Conservation (phyloP, 139 green algal species). For the Yamagishiella unicocca region DNA sequence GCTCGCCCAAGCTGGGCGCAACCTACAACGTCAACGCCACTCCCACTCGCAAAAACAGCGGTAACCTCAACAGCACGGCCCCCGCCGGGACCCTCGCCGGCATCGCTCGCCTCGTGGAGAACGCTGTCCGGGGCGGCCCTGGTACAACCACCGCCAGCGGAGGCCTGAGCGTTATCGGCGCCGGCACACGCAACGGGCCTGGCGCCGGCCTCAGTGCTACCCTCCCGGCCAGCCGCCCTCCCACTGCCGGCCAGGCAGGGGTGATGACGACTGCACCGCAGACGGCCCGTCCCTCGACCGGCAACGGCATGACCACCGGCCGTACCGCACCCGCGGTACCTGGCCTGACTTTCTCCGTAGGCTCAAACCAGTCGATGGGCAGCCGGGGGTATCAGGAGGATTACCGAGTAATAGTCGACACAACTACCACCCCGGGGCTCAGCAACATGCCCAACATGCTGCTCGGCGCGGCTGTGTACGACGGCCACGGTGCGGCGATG, state of each 20-base stretch:
- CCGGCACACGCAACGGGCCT: background rate
- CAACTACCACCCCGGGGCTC: conserved; percentile 8
- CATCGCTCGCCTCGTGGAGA: background rate
- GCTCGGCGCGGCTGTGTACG: conserved; percentile 46
- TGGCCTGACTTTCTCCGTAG: conserved; percentile 13
- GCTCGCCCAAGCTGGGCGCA: conserved; percentile 9
- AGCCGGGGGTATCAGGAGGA: conserved; percentile 36
- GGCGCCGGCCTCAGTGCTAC: background rate
- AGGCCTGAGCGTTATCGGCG: conserved; percentile 1
- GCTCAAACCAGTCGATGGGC: conserved; percentile 24
- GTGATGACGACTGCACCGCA: background rate
- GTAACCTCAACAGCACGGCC: conserved; percentile 8
- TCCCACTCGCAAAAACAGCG: background rate
- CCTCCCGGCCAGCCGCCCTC: background rate
- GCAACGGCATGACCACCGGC: background rate
- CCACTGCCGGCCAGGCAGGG: too few species aligned
- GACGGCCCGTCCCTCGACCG: background rate
- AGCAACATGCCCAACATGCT: conserved; percentile 22
- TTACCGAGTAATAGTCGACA: conserved; percentile 20
- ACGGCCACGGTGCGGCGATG: conserved; percentile 33
- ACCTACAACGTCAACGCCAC: background rate
- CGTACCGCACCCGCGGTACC: background rate
- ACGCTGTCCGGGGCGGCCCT: background rate
- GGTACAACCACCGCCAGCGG: background rate
- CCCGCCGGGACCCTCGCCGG: background rate